Evolutionary conservation across 1,139 yeast species (phyloP), one percentile per base, ranked within the genome.

Genomic region (Tardiomyces blankii): DNA sequence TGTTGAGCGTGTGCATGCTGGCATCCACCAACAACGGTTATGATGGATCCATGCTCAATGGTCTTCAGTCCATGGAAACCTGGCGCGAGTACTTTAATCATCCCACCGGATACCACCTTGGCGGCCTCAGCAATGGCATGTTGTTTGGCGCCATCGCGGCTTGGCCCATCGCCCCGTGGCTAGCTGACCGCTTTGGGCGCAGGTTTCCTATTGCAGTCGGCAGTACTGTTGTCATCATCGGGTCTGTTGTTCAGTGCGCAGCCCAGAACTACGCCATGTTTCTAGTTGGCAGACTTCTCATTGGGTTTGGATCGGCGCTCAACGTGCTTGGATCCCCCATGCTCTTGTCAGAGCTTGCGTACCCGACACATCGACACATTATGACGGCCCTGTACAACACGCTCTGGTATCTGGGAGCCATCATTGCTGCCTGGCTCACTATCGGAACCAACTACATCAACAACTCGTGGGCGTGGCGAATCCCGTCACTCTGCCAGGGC

Each of bases 401-500:
- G 47, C 70, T 73, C 59, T 73, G 75, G 73, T 67, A 74, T 57
- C 54, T 75, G 42, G 82, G 82, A 40, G 74, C 80, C 11, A 59
- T 73, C 38, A 54, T 77, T 43, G 80, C 81, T 7, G 75, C 82
- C 2, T 70, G 78, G 74, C 67, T 72, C 35, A 68, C 77, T 2
- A 74, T 66, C 50, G 79, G 78, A 44, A 68, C 77, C 14, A 49
- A 47, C 40, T 48, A 42, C 30, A 48, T 45, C 44, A 54, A 54
- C 41, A 47, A 55, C 18, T 60, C 60, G 42, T 67, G 73, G 70
- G 57, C 65, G 13, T 72, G 74, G 74, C 64, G 74, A 59, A 54
- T 69, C 39, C 75, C 75, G 32, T 60, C 72, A 8, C 56, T 66
- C 46, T 35, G 69, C 41, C 74, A 73, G 58, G 69, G 65, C 40